Evolutionary conservation across 1,284 basidiomycete genomes (phyloP).

Genomic region (Ustilago xerochloae): DNA sequence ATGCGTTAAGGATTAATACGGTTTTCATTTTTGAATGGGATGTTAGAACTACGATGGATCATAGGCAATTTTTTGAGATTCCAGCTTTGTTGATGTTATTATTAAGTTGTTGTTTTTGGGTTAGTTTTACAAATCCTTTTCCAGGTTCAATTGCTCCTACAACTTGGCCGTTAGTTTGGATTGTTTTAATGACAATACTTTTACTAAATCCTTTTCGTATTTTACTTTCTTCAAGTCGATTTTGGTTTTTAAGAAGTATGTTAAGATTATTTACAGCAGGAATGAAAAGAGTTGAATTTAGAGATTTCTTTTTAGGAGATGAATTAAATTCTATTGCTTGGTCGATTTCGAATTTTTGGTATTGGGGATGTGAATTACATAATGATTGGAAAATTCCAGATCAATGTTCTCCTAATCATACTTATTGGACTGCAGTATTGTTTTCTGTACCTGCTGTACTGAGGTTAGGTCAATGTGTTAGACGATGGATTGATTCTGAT

Average conservation of each 20-base stretch:
- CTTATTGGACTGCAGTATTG: conserved; percentile 70
- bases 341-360: conserved; percentile 70
- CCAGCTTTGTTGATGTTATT: conserved; percentile 82
- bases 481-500: conserved; percentile 82
- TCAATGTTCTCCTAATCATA: conserved; percentile 53
- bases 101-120: conserved; percentile 83
- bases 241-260: conserved; percentile 80
- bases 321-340: conserved; percentile 67
- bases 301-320: conserved; percentile 68
- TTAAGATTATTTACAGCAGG: conserved; percentile 76
- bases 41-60: conserved; percentile 79
- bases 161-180: conserved; percentile 86
- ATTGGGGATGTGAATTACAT: conserved; percentile 78
- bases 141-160: conserved; percentile 59
- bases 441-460: conserved; percentile 77
- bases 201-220: conserved; percentile 83
- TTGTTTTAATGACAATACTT: conserved; percentile 75
- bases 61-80: conserved; percentile 84
- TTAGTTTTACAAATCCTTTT: conserved; percentile 76
- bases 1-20: conserved; percentile 82
- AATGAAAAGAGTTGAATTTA: conserved; percentile 69
- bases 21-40: conserved; percentile 84
- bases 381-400: conserved; percentile 48
- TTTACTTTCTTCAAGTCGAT: conserved; percentile 76
- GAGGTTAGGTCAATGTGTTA: conserved; percentile 85